Percentiles rank a stretch among this genome's conserved stretches.
These are phyloP conservation scores for Verticillium tricorpus DNA, from an alignment of 2,329 filamentous ascomycete genomes.

Conservation along the genomic window DNA sequence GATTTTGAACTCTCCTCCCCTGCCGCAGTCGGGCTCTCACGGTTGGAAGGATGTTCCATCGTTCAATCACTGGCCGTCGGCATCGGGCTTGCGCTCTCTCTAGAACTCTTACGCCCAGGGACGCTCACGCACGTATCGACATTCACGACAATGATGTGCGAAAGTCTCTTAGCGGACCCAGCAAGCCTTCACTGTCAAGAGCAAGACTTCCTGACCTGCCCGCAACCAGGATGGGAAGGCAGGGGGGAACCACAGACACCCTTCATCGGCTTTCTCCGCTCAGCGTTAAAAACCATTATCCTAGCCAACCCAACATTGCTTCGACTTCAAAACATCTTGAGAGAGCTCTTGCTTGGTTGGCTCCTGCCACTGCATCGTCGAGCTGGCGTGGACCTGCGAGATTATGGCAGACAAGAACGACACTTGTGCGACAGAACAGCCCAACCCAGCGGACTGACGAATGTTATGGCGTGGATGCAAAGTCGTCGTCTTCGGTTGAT, in stretches of 20 bases:
- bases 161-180: background rate
- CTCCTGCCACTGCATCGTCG: background rate
- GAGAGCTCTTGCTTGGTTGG: background rate
- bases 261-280: background rate
- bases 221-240: background rate
- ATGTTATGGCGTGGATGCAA: background rate
- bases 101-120: background rate
- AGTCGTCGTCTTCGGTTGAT: background rate
- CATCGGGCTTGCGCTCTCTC: background rate
- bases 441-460: background rate
- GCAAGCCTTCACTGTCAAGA: background rate
- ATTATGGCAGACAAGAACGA: background rate
- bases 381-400: background rate
- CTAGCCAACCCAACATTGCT: background rate
- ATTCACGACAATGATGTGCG: background rate
- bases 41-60: background rate
- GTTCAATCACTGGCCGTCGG: background rate
- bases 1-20: background rate
- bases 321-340: background rate
- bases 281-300: background rate
- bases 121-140: background rate
- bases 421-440: background rate
- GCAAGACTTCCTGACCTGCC: background rate
- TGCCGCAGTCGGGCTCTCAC: background rate
- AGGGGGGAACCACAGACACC: background rate